phyloP scores from a whole-genome alignment of 139 green algal genomes.

The Asterochloris sp. region DNA sequence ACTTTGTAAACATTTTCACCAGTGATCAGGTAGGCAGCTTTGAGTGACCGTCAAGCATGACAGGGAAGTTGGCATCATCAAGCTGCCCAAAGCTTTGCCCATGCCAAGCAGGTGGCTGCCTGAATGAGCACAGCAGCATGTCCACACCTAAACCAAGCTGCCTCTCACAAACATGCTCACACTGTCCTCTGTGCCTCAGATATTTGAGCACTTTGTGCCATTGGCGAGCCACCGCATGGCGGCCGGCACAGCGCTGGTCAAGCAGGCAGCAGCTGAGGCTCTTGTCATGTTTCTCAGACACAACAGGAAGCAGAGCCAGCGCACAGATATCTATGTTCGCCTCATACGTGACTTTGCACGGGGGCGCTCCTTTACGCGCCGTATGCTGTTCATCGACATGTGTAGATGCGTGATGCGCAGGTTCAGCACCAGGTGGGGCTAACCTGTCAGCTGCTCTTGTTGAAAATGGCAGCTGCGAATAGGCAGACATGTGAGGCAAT shows the following conservation, averaged over 20 bases:
- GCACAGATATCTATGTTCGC: slow-evolving; percentile 49
- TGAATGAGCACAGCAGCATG: neutral
- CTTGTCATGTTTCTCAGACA: slow-evolving; percentile 42
- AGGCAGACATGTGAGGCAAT: neutral
- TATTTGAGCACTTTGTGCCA: slow-evolving; percentile 47
- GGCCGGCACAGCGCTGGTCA: slow-evolving; percentile 36
- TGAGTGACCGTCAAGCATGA: neutral
- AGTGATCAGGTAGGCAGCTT: slow-evolving; percentile 11
- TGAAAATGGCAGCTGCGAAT: neutral
- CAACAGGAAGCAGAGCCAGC: slow-evolving; percentile 36
- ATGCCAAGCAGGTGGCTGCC: no score
- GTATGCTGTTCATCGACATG: slow-evolving; percentile 54
- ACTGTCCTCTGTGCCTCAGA: neutral
- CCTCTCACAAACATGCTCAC: neutral
- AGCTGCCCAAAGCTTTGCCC: neutral
- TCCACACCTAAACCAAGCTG: neutral
- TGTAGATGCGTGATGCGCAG: slow-evolving; percentile 29
- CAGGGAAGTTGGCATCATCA: neutral
- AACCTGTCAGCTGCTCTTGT: neutral
- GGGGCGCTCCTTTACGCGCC: slow-evolving; percentile 33
- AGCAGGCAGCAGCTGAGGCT: slow-evolving; percentile 41
- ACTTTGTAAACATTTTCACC: slow-evolving; percentile 33
- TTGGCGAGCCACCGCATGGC: slow-evolving; percentile 41
- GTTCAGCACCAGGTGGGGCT: slow-evolving; percentile 32
- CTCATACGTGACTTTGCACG: slow-evolving; percentile 58